Evolutionary conservation across 2,329 filamentous ascomycete genomes (phyloP).

Genomic region (Gliomastix tumulicola): DNA sequence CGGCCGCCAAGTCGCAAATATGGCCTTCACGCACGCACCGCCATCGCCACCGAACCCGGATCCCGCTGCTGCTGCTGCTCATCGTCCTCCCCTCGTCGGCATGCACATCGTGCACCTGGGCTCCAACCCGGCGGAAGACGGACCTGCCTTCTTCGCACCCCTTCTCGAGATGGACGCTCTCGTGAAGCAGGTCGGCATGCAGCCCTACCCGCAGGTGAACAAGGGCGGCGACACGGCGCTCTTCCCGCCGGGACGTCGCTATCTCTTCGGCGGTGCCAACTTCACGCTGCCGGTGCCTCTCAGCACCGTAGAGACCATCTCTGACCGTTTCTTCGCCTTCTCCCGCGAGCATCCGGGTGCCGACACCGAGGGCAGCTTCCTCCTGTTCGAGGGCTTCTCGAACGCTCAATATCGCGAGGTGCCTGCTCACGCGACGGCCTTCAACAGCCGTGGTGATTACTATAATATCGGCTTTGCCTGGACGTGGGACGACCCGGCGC

Average conservation of each 20-base stretch:
- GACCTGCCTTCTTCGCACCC: slow-evolving; percentile 19
- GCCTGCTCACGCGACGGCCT: slow-evolving; percentile 27
- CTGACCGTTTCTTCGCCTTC: slow-evolving; percentile 18
- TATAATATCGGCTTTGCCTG: slow-evolving; percentile 33
- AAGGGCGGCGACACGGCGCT: slow-evolving; percentile 22
- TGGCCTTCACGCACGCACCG: slow-evolving; percentile 12
- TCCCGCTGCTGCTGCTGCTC: slow-evolving; percentile 14
- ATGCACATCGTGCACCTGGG: slow-evolving; percentile 18
- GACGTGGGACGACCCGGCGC: slow-evolving; percentile 28
- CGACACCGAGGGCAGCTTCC: slow-evolving; percentile 18
- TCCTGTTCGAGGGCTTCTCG: slow-evolving; percentile 34
- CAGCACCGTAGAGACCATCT: slow-evolving; percentile 19
- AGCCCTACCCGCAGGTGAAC: slow-evolving; percentile 32
- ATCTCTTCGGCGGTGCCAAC: slow-evolving; percentile 29
- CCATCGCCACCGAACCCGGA: slow-evolving; percentile 10
- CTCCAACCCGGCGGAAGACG: slow-evolving; percentile 27
- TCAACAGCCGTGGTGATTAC: slow-evolving; percentile 34
- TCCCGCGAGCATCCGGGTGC: slow-evolving; percentile 8
- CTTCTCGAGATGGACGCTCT: slow-evolving; percentile 26
- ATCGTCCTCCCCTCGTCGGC: no score
- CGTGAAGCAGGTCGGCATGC: slow-evolving; percentile 22
- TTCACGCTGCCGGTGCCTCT: slow-evolving; percentile 29
- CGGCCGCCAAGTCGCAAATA: slow-evolving; percentile 10
- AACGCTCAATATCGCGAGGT: slow-evolving; percentile 28
- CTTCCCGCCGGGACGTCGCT: slow-evolving; percentile 22